A percentile compares a stretch with the other conserved stretches of the same genome.
Evolutionary conservation across 2,329 filamentous ascomycete genomes (phyloP).

Genomic region (Stagonosporopsis chrysanthemi): DNA sequence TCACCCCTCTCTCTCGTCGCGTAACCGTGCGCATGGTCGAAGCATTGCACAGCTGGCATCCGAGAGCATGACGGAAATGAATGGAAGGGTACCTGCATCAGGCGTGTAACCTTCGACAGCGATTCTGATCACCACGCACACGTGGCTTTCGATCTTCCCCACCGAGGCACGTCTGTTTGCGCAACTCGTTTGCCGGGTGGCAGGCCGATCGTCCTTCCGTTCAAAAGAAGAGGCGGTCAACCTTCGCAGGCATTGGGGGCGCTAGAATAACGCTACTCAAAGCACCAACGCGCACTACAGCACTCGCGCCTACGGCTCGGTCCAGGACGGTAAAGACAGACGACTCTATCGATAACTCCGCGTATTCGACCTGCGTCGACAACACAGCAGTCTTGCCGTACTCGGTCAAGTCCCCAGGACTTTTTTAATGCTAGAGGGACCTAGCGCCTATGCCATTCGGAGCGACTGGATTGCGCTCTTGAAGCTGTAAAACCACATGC

Average conservation of each 20-base stretch:
- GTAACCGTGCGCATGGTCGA: too few relatives aligned
- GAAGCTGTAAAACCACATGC: not conserved
- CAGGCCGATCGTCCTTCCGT: not conserved
- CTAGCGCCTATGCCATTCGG: conserved; percentile 8
- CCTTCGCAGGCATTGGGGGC: conserved; percentile 1
- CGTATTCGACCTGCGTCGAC: conserved; percentile 14
- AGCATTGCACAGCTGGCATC: not conserved
- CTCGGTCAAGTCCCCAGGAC: conserved; percentile 7
- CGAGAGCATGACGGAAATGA: not conserved
- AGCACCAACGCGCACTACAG: conserved; percentile 5
- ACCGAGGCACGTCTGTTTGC: conserved; percentile 2
- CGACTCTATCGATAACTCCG: conserved; percentile 7
- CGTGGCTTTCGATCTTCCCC: conserved; percentile 5
- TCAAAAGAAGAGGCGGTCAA: conserved; percentile 16
- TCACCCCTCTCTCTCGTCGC: not conserved
- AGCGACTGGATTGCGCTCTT: conserved; percentile 8
- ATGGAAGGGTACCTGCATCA: conserved; percentile 11
- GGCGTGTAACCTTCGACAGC: not conserved
- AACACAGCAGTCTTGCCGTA: conserved; percentile 16
- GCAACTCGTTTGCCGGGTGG: conserved; percentile 3
- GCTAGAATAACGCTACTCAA: conserved; percentile 11
- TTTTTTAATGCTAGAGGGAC: conserved; percentile 1
- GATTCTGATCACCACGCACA: conserved; percentile 1
- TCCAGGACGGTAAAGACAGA: conserved; percentile 16
- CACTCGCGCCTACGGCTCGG: conserved; percentile 17